Evolutionary conservation across 176 grass and related monocot genomes (phyloP), one percentile per base, ranked within the genome.

Genomic region (Luzula sylvatica): DNA sequence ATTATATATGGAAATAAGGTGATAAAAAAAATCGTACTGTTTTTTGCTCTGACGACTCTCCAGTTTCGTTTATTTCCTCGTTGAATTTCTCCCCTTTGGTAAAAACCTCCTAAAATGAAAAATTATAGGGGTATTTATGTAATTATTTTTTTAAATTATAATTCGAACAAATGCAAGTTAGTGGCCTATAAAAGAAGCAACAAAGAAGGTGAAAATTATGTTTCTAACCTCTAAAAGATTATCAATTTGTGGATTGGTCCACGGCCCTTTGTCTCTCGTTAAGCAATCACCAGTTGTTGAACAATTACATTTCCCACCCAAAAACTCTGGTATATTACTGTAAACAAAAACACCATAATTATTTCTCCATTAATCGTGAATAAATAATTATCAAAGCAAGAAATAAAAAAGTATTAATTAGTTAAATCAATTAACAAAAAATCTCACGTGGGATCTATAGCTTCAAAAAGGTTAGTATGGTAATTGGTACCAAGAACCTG

Each of bases 251-350:
- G 58, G 63, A 23, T 79, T 53, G 49, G 58, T 89, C 90, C 90
- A 96, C 20, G 84, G 84, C 46, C 84, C 90, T 76, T 76, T 86
- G 59, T 96, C 90, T 89, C 82, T 69, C 50, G 73, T 56, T 61
- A 89, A 76, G 81, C 90, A 96, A 38, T 83, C 84, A 55, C 58
- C 84, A 68, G 53, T 58, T 20, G 64, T 55, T 74, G 69, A 76
- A 66, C 90, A 96, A 49, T 53, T 77, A 73, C 90, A 96, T 15
- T 56, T 82, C 60, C 90, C 90, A 25, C 84, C 90, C 20, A 96
- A 56, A 67, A 89, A 86, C 14, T 77, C 67, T 20, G 90, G 90
- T 68, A 96, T 59, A 82, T 96, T 96, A 76, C 90, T 96, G 78
- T 43, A 76, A 20, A 61, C 9, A 58, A 47, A 82, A 58, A 32